phyloP scores from a whole-genome alignment of 2,329 filamentous ascomycete species.

The Aspergillus sclerotialis region DNA sequence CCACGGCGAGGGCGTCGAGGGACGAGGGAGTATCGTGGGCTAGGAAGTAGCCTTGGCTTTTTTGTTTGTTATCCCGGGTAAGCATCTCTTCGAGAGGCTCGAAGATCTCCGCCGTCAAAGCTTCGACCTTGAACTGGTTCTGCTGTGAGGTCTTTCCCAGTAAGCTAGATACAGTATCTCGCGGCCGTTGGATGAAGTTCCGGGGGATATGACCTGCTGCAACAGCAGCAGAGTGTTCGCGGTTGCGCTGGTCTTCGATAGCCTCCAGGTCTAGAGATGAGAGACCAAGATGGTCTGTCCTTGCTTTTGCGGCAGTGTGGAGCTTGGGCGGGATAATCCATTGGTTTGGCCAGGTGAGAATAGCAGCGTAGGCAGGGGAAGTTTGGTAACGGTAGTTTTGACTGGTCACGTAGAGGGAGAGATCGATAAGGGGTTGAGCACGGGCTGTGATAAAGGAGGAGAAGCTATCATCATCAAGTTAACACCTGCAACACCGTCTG shows the following conservation, averaged over 20 bases:
- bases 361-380: slow-evolving; percentile 68
- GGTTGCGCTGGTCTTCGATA: slow-evolving; percentile 32
- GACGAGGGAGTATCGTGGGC: slow-evolving; percentile 47
- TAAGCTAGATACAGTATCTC: slow-evolving; percentile 53
- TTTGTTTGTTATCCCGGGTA: not conserved
- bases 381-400: slow-evolving; percentile 77
- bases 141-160: slow-evolving; percentile 63
- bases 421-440: slow-evolving; percentile 71
- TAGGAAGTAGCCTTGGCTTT: slow-evolving; percentile 43
- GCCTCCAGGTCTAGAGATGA: slow-evolving; percentile 59
- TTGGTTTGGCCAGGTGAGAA: slow-evolving; percentile 80
- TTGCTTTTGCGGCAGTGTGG: slow-evolving; percentile 61
- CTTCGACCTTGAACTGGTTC: slow-evolving; percentile 68
- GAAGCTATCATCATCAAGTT: slow-evolving; percentile 22
- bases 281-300: slow-evolving; percentile 64
- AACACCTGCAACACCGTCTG: slow-evolving; percentile 1
- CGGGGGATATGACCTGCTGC: slow-evolving; percentile 34
- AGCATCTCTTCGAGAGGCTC: slow-evolving; percentile 61
- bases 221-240: slow-evolving; percentile 32
- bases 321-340: slow-evolving; percentile 75
- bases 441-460: slow-evolving; percentile 66
- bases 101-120: slow-evolving; percentile 64
- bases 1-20: slow-evolving; percentile 74
- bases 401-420: slow-evolving; percentile 83
- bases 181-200: slow-evolving; percentile 49